These are phyloP conservation scores for Mucor indicus DNA, from an alignment of 371 early-diverging fungal genomes.

Conservation along the genomic window DNA sequence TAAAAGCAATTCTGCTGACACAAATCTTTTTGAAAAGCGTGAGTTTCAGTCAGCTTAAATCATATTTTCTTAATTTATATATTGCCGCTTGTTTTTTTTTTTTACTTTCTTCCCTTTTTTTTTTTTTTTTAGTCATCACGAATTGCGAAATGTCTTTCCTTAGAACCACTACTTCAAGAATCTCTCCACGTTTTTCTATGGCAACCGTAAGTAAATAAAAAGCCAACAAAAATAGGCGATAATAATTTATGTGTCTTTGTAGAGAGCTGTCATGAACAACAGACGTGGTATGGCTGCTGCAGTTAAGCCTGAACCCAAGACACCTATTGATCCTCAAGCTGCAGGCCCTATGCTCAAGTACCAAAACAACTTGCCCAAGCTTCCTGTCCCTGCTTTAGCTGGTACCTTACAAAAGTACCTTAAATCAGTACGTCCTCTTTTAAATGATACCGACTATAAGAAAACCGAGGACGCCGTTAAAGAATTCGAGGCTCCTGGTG, in stretches of 20 bases:
- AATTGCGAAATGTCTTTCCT: conserved; percentile 16
- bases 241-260: background rate
- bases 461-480: conserved; percentile 67
- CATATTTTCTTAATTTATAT: conserved; percentile 3
- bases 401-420: conserved; percentile 83
- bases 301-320: conserved; percentile 31
- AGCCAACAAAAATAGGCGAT: background rate
- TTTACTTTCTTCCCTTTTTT: conserved; percentile 6
- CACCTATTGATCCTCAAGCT: conserved; percentile 42
- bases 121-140: background rate
- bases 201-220: conserved; percentile 16
- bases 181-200: conserved; percentile 15
- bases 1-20: conserved; percentile 22
- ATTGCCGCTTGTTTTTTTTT: conserved; percentile 1
- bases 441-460: conserved; percentile 69
- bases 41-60: conserved; percentile 4
- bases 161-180: conserved; percentile 7
- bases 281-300: conserved; percentile 12
- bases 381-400: conserved; percentile 87
- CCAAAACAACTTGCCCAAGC: conserved; percentile 72
- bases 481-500: conserved; percentile 80
- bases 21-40: conserved; percentile 16
- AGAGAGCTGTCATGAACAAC: conserved; percentile 6
- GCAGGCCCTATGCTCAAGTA: conserved; percentile 62
- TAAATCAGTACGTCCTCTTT: conserved; percentile 71